phyloP scores from a whole-genome alignment of 495 filamentous ascomycete genomes.

The Xylaria palmicola region DNA sequence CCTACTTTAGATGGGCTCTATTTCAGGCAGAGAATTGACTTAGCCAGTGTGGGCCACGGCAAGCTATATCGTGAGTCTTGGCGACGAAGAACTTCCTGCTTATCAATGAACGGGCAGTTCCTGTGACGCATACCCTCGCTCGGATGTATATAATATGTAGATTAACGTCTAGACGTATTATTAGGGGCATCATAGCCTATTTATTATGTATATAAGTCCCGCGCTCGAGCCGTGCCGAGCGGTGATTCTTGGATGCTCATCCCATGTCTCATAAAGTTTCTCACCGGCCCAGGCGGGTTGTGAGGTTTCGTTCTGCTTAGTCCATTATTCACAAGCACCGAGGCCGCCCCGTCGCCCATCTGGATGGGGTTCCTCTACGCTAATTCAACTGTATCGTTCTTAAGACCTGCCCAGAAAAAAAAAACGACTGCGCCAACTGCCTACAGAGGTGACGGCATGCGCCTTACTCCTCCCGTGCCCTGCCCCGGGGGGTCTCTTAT shows the following conservation, averaged over 20 bases:
- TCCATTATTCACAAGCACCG: neutral
- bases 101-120: too few species aligned
- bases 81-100: too few species aligned
- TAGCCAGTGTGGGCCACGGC: too few species aligned
- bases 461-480: constrained; percentile 12
- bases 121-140: too few species aligned
- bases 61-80: too few species aligned
- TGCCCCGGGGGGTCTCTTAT: neutral
- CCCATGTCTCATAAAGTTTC: neutral
- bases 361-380: neutral
- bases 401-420: neutral
- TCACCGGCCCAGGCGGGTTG: neutral
- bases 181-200: neutral
- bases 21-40: too few species aligned
- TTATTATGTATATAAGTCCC: neutral
- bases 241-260: neutral
- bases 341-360: neutral
- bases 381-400: neutral
- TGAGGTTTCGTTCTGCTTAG: neutral
- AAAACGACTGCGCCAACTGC: constrained; percentile 11
- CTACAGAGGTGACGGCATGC: constrained; percentile 7
- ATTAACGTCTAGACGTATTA: neutral
- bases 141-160: neutral
- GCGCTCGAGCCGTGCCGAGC: neutral
- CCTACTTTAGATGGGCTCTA: too few species aligned